These are phyloP conservation scores for Geotrichum fermentans DNA, from an alignment of 1,139 yeast genomes.

Conservation along the genomic window DNA sequence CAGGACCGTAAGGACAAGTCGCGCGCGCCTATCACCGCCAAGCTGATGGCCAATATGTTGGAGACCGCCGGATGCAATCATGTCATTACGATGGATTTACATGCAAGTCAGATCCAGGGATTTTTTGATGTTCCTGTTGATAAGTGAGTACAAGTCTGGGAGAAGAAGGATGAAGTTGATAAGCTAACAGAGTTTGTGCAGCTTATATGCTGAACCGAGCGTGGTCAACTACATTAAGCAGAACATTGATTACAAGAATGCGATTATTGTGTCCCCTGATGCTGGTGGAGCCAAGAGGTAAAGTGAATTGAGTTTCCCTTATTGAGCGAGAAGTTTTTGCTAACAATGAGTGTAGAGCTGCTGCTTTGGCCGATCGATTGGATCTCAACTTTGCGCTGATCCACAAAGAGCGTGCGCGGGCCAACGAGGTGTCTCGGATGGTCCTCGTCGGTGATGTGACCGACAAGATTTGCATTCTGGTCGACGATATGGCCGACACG, in stretches of 20 bases:
- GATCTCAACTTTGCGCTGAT: slow-evolving; percentile 93
- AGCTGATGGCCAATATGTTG: slow-evolving; percentile 89
- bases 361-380: slow-evolving; percentile 86
- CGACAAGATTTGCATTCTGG: slow-evolving; percentile 79
- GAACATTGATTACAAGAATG: slow-evolving; percentile 57
- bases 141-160: slow-evolving; percentile 39
- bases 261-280: slow-evolving; percentile 91
- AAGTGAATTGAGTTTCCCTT: not conserved
- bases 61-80: slow-evolving; percentile 96
- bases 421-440: slow-evolving; percentile 92
- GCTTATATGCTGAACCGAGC: slow-evolving; percentile 87
- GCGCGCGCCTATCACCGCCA: slow-evolving; percentile 96
- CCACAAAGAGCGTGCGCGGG: slow-evolving; percentile 93
- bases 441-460: slow-evolving; percentile 94
- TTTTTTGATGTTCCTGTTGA: slow-evolving; percentile 95
- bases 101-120: slow-evolving; percentile 96
- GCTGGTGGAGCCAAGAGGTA: slow-evolving; percentile 90
- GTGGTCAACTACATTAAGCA: slow-evolving; percentile 84
- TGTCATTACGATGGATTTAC: slow-evolving; percentile 95
- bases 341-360: slow-evolving; percentile 56
- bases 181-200: not conserved
- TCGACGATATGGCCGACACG: slow-evolving; percentile 98
- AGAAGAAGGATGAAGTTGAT: not conserved
- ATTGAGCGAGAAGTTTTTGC: not conserved
- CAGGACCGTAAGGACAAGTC: slow-evolving; percentile 96